phyloP scores from a whole-genome alignment of 2,329 filamentous ascomycete species.

The Penicillium sp. region DNA sequence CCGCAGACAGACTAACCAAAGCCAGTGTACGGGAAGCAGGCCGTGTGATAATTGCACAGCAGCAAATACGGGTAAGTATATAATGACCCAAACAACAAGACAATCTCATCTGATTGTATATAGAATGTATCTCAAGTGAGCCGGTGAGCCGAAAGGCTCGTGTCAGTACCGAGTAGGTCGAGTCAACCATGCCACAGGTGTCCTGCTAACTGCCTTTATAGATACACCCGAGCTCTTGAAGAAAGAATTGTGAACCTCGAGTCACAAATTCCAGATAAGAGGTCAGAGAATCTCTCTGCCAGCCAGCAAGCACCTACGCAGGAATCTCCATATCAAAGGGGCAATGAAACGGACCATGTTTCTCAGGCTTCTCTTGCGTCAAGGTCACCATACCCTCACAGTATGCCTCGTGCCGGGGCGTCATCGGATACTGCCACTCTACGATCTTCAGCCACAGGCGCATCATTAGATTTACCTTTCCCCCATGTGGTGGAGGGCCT shows the following conservation, averaged over 20 bases:
- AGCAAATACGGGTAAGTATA: constrained; percentile 2
- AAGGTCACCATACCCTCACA: background rate
- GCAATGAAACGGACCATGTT: background rate
- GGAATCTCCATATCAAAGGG: background rate
- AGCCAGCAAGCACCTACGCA: background rate
- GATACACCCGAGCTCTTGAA: constrained; percentile 11
- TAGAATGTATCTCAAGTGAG: constrained; percentile 9
- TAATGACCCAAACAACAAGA: background rate
- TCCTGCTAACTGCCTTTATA: background rate
- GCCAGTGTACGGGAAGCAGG: constrained; percentile 7
- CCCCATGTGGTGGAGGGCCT: background rate
- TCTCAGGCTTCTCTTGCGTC: background rate
- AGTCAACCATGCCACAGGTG: background rate
- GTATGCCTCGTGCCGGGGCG: background rate
- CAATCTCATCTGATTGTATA: background rate
- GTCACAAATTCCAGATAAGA: constrained; percentile 1
- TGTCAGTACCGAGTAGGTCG: constrained; percentile 5
- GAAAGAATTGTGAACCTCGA: constrained; percentile 8
- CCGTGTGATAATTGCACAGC: constrained; percentile 11
- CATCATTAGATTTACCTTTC: background rate
- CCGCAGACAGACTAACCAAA: background rate
- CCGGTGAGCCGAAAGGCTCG: constrained; percentile 5
- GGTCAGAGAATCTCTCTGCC: background rate
- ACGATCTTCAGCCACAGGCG: no score
- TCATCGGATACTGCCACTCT: background rate